Conservation (phyloP, 202 grass and related monocot genomes). For the Miscanthus sacchariflorus region DNA sequence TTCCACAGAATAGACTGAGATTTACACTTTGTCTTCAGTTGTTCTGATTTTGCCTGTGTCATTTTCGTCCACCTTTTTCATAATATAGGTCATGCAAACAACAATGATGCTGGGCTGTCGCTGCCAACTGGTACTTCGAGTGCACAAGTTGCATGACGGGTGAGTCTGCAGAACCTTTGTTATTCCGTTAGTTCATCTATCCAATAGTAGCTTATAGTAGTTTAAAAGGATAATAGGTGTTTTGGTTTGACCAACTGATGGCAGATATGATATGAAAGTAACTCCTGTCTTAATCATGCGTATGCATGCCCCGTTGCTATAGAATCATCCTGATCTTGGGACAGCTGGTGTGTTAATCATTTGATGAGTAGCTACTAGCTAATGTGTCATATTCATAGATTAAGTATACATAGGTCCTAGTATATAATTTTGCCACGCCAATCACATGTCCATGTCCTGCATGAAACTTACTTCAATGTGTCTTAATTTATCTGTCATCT, state of each 20-base stretch:
- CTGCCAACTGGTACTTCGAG: conserved; percentile 41
- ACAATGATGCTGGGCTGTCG: conserved; percentile 30
- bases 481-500: not conserved
- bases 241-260: conserved; percentile 10
- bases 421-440: not conserved
- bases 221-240: conserved; percentile 17
- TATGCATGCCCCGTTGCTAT: not conserved
- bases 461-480: not conserved
- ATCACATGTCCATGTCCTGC: not conserved
- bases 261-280: conserved; percentile 9
- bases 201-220: not conserved
- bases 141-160: conserved; percentile 55
- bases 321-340: conserved; percentile 7
- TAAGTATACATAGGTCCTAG: not conserved
- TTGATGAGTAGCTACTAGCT: conserved; percentile 22
- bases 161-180: conserved; percentile 32
- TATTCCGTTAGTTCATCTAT: not conserved
- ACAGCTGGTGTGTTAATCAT: not conserved
- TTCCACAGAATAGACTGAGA: not conserved
- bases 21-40: not conserved
- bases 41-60: not conserved
- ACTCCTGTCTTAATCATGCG: not conserved
- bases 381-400: conserved; percentile 15
- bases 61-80: conserved; percentile 28
- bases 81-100: conserved; percentile 43